Percentiles rank a stretch among this genome's conserved stretches.
These are phyloP conservation scores for Fragaria iinumae DNA, from an alignment of 306 rosid species.

Conservation along the genomic window DNA sequence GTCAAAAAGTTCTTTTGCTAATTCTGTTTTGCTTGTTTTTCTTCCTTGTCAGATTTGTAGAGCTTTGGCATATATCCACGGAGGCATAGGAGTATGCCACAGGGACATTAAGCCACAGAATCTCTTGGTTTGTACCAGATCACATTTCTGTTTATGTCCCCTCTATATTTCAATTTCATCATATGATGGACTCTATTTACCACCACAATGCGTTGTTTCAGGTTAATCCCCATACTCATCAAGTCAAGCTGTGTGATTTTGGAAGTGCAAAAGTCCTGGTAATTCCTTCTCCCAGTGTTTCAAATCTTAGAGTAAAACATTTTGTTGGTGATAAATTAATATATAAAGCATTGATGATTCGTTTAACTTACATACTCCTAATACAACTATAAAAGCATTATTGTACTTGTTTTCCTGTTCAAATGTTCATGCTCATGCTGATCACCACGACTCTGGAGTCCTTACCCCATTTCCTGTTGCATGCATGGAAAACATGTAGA, in stretches of 20 bases:
- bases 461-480: background rate
- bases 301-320: background rate
- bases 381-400: background rate
- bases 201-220: slow-evolving; percentile 26
- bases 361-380: background rate
- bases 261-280: slow-evolving; percentile 89
- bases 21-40: background rate
- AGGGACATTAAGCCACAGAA: slow-evolving; percentile 68
- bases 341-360: background rate
- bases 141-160: background rate
- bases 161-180: background rate
- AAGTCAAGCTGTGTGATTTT: slow-evolving; percentile 64
- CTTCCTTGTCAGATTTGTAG: slow-evolving; percentile 54
- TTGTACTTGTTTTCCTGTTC: slow-evolving; percentile 1
- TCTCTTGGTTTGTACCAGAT: slow-evolving; percentile 48
- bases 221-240: slow-evolving; percentile 77
- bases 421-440: slow-evolving; percentile 3
- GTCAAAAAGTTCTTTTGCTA: background rate
- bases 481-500: background rate
- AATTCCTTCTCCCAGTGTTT: slow-evolving; percentile 27
- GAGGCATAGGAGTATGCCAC: slow-evolving; percentile 64
- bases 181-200: background rate
- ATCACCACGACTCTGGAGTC: background rate
- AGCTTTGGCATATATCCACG: slow-evolving; percentile 68
- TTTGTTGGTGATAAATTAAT: background rate